These are phyloP conservation scores for Phytophthora pseudosyringae DNA, from an alignment of 352 stramenopile species.

Conservation along the genomic window DNA sequence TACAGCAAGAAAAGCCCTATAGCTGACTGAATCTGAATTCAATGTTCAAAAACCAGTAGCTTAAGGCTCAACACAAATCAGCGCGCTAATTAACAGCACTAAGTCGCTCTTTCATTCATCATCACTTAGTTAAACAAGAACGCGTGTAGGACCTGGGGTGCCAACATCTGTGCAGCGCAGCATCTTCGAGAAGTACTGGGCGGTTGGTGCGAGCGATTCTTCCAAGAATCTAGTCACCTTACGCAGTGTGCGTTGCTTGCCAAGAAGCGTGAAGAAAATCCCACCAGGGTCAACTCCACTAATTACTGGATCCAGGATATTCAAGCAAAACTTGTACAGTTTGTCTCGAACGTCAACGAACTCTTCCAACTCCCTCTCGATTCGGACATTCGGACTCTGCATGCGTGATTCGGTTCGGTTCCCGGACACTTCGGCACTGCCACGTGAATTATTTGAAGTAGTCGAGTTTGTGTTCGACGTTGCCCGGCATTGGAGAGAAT, in stretches of 20 bases:
- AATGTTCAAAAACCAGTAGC: no score
- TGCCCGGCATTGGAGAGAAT: not conserved
- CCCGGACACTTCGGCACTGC: not conserved
- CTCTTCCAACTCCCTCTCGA: conserved; percentile 12
- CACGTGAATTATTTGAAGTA: conserved; percentile 5
- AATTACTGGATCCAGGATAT: not conserved
- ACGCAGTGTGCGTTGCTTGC: not conserved
- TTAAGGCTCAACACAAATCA: no score
- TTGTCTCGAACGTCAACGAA: conserved; percentile 26
- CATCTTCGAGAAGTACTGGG: not conserved
- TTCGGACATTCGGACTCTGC: not conserved
- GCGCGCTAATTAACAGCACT: no score
- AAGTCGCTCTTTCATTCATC: no score
- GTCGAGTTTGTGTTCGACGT: conserved; percentile 12
- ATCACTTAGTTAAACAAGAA: conserved; percentile 15
- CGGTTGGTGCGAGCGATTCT: conserved; percentile 2
- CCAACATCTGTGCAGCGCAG: conserved; percentile 20
- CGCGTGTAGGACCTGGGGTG: conserved; percentile 9
- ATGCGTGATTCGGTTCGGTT: not conserved
- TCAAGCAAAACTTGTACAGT: conserved; percentile 27
- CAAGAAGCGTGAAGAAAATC: conserved; percentile 9
- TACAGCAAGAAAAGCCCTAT: no score
- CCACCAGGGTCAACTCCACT: conserved; percentile 9
- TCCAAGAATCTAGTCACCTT: conserved; percentile 22
- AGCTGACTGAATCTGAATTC: no score